These are phyloP conservation scores for Nymphaea thermarum DNA, from an alignment of 164 flowering plant genomes.

Conservation along the genomic window DNA sequence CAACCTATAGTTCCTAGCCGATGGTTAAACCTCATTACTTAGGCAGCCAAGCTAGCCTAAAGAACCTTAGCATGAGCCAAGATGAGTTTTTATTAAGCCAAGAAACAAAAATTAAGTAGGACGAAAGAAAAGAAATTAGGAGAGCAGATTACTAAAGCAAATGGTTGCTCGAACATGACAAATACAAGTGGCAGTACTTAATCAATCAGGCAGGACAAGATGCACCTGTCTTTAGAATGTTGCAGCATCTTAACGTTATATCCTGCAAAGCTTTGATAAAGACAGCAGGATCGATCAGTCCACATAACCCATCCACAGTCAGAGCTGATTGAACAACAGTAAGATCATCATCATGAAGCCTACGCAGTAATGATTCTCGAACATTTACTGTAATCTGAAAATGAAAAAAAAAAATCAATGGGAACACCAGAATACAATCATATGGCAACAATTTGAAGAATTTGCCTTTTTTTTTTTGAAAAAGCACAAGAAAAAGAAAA, in stretches of 20 bases:
- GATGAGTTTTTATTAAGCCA: too few relatives aligned
- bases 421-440: background rate
- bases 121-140: too few relatives aligned
- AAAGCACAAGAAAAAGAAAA: background rate
- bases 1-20: too few relatives aligned
- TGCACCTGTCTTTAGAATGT: conserved; percentile 26
- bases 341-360: conserved; percentile 70
- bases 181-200: too few relatives aligned
- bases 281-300: conserved; percentile 21
- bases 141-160: too few relatives aligned
- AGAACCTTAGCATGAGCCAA: too few relatives aligned
- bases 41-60: too few relatives aligned
- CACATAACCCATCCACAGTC: conserved; percentile 38
- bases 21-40: too few relatives aligned
- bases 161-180: too few relatives aligned
- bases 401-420: background rate
- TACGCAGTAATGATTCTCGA: conserved; percentile 50
- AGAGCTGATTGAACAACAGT: conserved; percentile 58
- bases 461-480: too few relatives aligned
- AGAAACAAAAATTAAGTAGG: too few relatives aligned
- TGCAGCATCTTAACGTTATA: conserved; percentile 40
- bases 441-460: background rate
- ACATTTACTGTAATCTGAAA: conserved; percentile 43
- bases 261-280: conserved; percentile 37
- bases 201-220: too few relatives aligned